Evolutionary conservation across 1,284 basidiomycete species (phyloP).

Genomic region (Sanghuangporus baumii): DNA sequence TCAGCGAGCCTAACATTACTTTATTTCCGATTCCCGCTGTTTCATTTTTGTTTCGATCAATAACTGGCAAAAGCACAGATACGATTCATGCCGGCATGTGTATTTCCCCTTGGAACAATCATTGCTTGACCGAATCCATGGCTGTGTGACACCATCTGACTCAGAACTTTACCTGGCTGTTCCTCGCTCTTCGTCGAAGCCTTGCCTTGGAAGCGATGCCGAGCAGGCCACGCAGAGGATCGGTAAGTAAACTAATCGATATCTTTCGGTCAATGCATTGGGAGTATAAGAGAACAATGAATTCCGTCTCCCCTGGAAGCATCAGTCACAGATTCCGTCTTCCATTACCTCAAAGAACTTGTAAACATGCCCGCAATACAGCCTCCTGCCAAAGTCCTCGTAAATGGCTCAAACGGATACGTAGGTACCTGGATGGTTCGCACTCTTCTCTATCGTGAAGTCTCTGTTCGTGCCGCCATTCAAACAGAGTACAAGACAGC

Average conservation of each 20-base stretch:
- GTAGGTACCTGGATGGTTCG: slow-evolving; percentile 36
- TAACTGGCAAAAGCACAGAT: too few species aligned
- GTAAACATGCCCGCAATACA: slow-evolving; percentile 36
- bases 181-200: background rate
- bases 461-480: slow-evolving; percentile 53
- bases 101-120: too few species aligned
- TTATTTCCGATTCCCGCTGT: too few species aligned
- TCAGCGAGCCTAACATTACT: too few species aligned
- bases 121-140: background rate
- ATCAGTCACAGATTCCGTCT: background rate
- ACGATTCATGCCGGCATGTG: too few species aligned
- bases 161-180: background rate
- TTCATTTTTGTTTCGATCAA: too few species aligned
- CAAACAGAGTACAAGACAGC: slow-evolving; percentile 45
- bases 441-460: slow-evolving; percentile 35
- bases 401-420: slow-evolving; percentile 39
- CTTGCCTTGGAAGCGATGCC: background rate
- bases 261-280: background rate
- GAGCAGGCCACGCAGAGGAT: background rate
- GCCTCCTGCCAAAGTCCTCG: slow-evolving; percentile 34
- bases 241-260: background rate
- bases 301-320: too few species aligned
- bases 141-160: background rate
- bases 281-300: too few species aligned
- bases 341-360: background rate